phyloP scores from a whole-genome alignment of 345 rosid species.

The Eucalyptus lansdowneana region DNA sequence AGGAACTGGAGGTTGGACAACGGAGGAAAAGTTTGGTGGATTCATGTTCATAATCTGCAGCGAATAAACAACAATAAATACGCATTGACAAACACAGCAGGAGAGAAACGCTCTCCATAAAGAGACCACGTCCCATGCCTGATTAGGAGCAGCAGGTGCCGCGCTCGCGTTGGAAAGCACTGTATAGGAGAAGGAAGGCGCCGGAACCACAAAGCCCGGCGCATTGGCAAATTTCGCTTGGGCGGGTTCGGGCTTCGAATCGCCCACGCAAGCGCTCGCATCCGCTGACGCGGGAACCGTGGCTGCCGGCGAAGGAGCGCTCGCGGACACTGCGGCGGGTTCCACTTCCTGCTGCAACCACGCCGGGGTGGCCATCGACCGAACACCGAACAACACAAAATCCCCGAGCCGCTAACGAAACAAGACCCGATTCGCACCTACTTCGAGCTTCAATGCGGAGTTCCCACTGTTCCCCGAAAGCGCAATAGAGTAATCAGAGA shows the following conservation, averaged over 20 bases:
- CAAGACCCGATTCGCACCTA: not conserved
- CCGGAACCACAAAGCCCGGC: conserved; percentile 1
- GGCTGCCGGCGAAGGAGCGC: not conserved
- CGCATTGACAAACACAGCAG: not conserved
- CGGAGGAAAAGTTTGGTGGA: not conserved
- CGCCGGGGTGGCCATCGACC: conserved; percentile 4
- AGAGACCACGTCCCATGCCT: not conserved
- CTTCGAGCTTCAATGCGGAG: not conserved
- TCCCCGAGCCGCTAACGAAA: not conserved
- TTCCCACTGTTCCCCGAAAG: not conserved
- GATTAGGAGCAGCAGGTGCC: not conserved
- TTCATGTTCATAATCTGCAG: conserved; percentile 1
- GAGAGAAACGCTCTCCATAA: not conserved
- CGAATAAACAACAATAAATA: not conserved
- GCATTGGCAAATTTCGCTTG: conserved; percentile 2
- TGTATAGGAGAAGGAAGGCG: conserved; percentile 6
- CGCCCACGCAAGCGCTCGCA: not conserved
- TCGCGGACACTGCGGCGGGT: not conserved
- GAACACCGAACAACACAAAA: not conserved
- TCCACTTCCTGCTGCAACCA: conserved; percentile 9
- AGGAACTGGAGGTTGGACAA: conserved; percentile 1
- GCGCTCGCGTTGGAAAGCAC: not conserved
- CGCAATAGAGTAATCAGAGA: not conserved
- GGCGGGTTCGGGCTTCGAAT: not conserved
- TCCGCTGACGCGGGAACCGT: not conserved